Conservation (phyloP, 1,284 basidiomycete genomes). For the Pseudozyma tsukubaensis region DNA sequence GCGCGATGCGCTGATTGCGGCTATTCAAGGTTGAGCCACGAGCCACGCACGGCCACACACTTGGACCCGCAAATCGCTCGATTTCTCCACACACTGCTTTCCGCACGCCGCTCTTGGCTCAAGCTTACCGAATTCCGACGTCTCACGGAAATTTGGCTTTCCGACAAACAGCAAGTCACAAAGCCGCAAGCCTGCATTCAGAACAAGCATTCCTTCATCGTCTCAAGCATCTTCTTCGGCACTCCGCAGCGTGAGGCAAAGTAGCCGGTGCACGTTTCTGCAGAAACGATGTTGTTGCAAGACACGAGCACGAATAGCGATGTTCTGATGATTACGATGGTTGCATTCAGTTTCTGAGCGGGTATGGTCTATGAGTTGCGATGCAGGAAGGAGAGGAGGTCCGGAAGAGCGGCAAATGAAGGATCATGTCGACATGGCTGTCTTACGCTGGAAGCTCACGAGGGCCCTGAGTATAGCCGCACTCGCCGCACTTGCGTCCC, state of each 20-base stretch:
- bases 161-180: background rate
- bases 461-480: slow-evolving; percentile 34
- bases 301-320: background rate
- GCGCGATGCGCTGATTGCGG: slow-evolving; percentile 1
- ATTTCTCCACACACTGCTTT: slow-evolving; percentile 28
- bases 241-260: too few relatives aligned
- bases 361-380: slow-evolving; percentile 8
- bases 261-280: too few relatives aligned
- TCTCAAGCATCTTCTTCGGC: too few relatives aligned
- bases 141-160: slow-evolving; percentile 2
- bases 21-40: slow-evolving; percentile 7
- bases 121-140: slow-evolving; percentile 11
- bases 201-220: too few relatives aligned
- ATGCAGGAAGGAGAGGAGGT: background rate
- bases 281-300: too few relatives aligned
- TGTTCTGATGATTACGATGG: background rate
- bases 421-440: background rate
- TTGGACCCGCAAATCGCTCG: too few relatives aligned
- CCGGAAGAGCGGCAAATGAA: background rate
- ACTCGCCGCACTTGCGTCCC: slow-evolving; percentile 51
- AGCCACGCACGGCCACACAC: slow-evolving; percentile 16
- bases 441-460: slow-evolving; percentile 44
- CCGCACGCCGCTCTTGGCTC: background rate
- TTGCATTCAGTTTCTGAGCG: background rate
- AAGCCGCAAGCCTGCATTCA: background rate